These are phyloP conservation scores for Hypomontagnella monticulosa DNA, from an alignment of 495 filamentous ascomycete species.

Conservation along the genomic window DNA sequence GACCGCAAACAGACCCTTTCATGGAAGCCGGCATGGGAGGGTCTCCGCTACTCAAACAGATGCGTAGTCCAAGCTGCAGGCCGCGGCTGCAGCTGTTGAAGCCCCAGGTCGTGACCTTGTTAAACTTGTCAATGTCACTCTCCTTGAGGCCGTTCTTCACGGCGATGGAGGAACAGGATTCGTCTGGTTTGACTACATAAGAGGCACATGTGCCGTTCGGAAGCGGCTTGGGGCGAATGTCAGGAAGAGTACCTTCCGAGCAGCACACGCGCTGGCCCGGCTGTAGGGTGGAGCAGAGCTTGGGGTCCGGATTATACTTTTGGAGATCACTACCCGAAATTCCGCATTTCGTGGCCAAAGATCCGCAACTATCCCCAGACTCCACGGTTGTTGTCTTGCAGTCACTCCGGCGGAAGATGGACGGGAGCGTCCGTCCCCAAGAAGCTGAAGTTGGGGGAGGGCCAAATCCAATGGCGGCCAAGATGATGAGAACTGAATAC, in stretches of 20 bases:
- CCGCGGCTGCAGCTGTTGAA: slow-evolving; percentile 54
- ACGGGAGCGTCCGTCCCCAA: neutral
- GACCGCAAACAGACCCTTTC: neutral
- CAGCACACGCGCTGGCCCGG: slow-evolving; percentile 58
- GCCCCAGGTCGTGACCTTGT: slow-evolving; percentile 58
- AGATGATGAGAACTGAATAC: too few relatives aligned
- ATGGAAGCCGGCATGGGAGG: slow-evolving; percentile 55
- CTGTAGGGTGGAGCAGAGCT: slow-evolving; percentile 50
- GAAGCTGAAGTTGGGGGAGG: neutral
- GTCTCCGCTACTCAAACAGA: slow-evolving; percentile 60
- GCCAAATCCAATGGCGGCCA: neutral
- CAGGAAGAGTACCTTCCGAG: slow-evolving; percentile 41
- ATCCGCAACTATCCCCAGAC: neutral
- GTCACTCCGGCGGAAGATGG: neutral
- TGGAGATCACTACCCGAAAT: slow-evolving; percentile 43
- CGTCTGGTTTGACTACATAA: slow-evolving; percentile 47
- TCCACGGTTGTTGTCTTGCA: neutral
- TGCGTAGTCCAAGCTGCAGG: slow-evolving; percentile 39
- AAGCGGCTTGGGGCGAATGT: slow-evolving; percentile 42
- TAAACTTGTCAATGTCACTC: slow-evolving; percentile 49
- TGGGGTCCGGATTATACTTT: slow-evolving; percentile 50
- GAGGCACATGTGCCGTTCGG: slow-evolving; percentile 53
- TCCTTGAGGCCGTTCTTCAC: slow-evolving; percentile 45
- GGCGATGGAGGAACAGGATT: slow-evolving; percentile 46
- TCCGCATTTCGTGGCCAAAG: neutral